Evolutionary conservation across 2,329 filamentous ascomycete genomes (phyloP).

Genomic region (Colletotrichum truncatum): DNA sequence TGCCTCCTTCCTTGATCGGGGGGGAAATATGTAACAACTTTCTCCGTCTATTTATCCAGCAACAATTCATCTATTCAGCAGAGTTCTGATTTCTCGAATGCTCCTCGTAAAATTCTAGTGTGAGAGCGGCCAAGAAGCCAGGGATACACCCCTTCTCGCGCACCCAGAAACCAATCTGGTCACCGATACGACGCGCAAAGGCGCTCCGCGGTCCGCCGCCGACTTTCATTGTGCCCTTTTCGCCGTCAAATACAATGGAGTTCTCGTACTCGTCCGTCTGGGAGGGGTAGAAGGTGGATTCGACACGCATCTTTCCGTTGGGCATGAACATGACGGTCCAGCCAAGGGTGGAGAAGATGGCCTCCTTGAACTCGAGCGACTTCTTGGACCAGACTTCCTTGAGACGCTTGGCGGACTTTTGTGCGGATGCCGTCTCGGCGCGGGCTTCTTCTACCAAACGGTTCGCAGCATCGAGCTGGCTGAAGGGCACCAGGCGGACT

Average conservation of each 20-base stretch:
- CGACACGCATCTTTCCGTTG: slow-evolving; percentile 95
- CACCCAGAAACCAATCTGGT: slow-evolving; percentile 95
- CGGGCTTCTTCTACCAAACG: slow-evolving; percentile 79
- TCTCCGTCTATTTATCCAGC: no score
- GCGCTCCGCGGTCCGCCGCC: slow-evolving; percentile 86
- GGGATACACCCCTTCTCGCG: slow-evolving; percentile 93
- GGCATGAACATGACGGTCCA: slow-evolving; percentile 97
- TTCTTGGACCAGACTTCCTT: slow-evolving; percentile 95
- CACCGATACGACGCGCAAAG: slow-evolving; percentile 86
- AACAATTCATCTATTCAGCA: background rate
- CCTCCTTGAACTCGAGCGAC: slow-evolving; percentile 93
- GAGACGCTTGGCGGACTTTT: slow-evolving; percentile 85
- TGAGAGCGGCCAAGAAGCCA: slow-evolving; percentile 90
- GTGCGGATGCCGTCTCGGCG: slow-evolving; percentile 74
- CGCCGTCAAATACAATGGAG: slow-evolving; percentile 86
- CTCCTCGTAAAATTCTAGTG: slow-evolving; percentile 91
- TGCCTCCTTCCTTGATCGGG: background rate
- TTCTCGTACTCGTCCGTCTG: slow-evolving; percentile 75
- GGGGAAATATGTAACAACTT: no score
- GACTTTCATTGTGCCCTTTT: slow-evolving; percentile 98
- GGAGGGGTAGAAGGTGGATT: slow-evolving; percentile 82
- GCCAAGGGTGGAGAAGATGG: slow-evolving; percentile 89
- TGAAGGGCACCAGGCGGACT: slow-evolving; percentile 76
- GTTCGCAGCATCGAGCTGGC: slow-evolving; percentile 78
- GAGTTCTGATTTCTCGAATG: slow-evolving; percentile 43